A percentile compares a stretch with the other conserved stretches of the same genome.
Evolutionary conservation across 371 early-diverging fungal species (phyloP).

Genomic region (Mucor sp.): DNA sequence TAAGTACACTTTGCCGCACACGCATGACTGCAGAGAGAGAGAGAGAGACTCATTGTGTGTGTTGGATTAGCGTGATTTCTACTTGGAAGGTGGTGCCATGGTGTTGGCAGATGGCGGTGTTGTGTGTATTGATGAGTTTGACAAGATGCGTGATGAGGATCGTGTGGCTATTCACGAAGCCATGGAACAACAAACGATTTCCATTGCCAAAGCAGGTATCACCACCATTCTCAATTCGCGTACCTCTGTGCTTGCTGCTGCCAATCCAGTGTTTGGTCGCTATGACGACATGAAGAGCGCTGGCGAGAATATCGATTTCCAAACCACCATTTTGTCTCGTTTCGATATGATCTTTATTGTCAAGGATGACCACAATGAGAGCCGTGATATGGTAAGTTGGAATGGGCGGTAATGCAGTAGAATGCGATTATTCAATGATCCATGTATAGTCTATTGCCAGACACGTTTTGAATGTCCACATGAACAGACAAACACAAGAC

Average conservation of each 20-base stretch:
- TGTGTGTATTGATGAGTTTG: slow-evolving; percentile 99
- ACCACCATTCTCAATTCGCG: slow-evolving; percentile 99
- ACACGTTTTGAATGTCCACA: slow-evolving; percentile 93
- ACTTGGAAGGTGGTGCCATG: slow-evolving; percentile 99
- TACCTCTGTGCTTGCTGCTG: slow-evolving; percentile 99
- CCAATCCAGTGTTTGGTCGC: slow-evolving; percentile 99
- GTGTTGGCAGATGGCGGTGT: slow-evolving; percentile 99
- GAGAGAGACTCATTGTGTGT: background rate
- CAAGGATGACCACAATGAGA: slow-evolving; percentile 88
- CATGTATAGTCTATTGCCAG: slow-evolving; percentile 77
- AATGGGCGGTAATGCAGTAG: background rate
- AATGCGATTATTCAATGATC: background rate
- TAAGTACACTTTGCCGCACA: slow-evolving; percentile 36
- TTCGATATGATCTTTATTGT: slow-evolving; percentile 98
- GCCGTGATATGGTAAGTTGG: slow-evolving; percentile 70
- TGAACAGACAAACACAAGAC: slow-evolving; percentile 70
- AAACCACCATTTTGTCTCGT: slow-evolving; percentile 97
- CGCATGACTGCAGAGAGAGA: no score
- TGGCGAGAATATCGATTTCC: slow-evolving; percentile 99
- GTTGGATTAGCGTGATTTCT: slow-evolving; percentile 84
- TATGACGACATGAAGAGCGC: slow-evolving; percentile 99
- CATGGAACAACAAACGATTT: slow-evolving; percentile 99
- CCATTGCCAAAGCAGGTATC: slow-evolving; percentile 99
- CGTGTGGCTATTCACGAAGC: slow-evolving; percentile 99
- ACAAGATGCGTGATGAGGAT: slow-evolving; percentile 99